Base-by-base conservation (phyloP, 345 rosid genomes). In the Lumnitzera littorea region DNA sequence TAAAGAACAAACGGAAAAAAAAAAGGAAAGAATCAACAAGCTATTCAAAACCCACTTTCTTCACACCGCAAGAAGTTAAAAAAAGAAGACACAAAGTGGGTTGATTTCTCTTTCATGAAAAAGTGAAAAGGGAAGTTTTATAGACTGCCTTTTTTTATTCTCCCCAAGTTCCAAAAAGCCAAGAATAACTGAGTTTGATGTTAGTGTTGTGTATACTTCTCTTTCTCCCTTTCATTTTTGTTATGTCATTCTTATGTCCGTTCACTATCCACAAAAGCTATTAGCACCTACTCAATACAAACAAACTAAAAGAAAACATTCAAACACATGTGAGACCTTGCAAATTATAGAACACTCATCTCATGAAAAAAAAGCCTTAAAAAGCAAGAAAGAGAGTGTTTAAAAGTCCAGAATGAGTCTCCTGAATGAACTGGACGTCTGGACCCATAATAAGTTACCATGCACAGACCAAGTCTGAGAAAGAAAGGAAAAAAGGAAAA, bases 151-250 rank as follows among this genome's bases (percentile, higher is more conserved):
- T 23, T 46, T 13, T 15, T 51, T 25, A 15, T 25, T 52, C 23
- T 70, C 63, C 64, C 71, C 86, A 73, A 78, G 67, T 57, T 72
- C 91, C 89, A 84, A 86, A 81, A 70, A 81, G 76, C 82, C 69
- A 76, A 76, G 73, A 75, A 36, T 4, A 36, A 36, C 43, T 36
- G 43, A 9, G 43, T 7, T 36, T 36, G 43, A 9, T 36, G 7
- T 36, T 36, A 36, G 9, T 36, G 9, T 36, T 36, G 43, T 36
- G 10, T 36, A 36, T 36, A 9, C 43, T 36, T 36, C 43, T 36
- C 43, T 5, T 36, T 27, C 31, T 27, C 31, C 5, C 31, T 27
- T 5, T 20, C 20, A 20, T 20, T 20, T 27, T 27, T 27, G 3
- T 27, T 27, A 27, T 27, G 4, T 27, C 31, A 7, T 7, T 36